These are phyloP conservation scores for Diaporthe caulivora DNA, from an alignment of 2,329 filamentous ascomycete species.

Conservation along the genomic window DNA sequence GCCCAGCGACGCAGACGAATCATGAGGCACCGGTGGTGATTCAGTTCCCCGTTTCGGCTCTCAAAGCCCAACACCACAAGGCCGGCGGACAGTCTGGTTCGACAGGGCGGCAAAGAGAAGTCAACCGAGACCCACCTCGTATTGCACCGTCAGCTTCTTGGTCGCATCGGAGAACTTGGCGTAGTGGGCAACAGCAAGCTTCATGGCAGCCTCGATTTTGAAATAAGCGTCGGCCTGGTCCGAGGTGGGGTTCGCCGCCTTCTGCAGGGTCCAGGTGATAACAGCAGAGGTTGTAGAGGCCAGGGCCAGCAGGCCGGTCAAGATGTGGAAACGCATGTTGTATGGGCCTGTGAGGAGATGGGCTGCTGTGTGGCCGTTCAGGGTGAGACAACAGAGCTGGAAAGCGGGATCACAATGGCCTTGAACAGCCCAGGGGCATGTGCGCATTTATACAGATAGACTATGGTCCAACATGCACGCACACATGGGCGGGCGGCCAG, in stretches of 20 bases:
- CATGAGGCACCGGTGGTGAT: too few relatives aligned
- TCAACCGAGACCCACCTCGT: conserved; percentile 41
- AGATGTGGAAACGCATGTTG: conserved; percentile 51
- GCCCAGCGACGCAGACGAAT: not conserved
- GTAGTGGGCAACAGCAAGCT: conserved; percentile 54
- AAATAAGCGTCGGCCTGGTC: conserved; percentile 59
- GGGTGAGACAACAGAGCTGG: not conserved
- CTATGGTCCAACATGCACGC: not conserved
- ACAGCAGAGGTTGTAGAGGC: conserved; percentile 51
- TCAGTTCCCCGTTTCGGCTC: not conserved
- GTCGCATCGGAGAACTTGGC: conserved; percentile 48
- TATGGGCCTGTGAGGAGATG: not conserved
- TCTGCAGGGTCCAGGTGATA: conserved; percentile 54
- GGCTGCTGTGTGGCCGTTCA: not conserved
- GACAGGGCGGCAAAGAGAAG: not conserved
- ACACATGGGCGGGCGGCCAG: not conserved
- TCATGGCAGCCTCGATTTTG: conserved; percentile 58
- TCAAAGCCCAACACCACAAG: not conserved
- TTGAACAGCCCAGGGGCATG: not conserved
- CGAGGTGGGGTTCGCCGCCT: conserved; percentile 52
- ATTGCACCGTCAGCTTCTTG: conserved; percentile 56
- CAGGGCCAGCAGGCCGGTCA: conserved; percentile 47
- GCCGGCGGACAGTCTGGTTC: not conserved
- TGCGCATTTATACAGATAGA: not conserved
- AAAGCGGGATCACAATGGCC: too few relatives aligned